phyloP scores from a whole-genome alignment of 768 basidiomycete species.

The Pleurotus citrinopileatus region DNA sequence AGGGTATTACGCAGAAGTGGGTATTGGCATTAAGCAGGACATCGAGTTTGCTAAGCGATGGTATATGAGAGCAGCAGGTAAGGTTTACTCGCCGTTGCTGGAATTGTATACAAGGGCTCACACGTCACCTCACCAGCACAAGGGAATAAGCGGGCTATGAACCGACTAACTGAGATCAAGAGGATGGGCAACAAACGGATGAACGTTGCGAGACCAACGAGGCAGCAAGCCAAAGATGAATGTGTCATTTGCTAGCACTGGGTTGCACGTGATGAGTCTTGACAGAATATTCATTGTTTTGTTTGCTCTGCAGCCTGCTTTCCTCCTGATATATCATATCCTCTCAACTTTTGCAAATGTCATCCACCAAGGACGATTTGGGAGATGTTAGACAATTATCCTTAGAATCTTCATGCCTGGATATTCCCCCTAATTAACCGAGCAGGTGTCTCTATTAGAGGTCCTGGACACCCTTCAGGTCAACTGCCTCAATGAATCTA shows the following conservation, averaged over 20 bases:
- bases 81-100: slow-evolving; percentile 20
- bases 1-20: slow-evolving; percentile 96
- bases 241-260: slow-evolving; percentile 70
- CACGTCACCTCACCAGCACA: slow-evolving; percentile 66
- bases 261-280: slow-evolving; percentile 8
- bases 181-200: slow-evolving; percentile 78
- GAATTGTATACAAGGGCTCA: not conserved
- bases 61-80: slow-evolving; percentile 99
- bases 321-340: too few relatives aligned
- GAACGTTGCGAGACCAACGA: slow-evolving; percentile 81
- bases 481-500: slow-evolving; percentile 68
- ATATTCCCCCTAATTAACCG: not conserved
- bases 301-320: too few relatives aligned
- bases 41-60: slow-evolving; percentile 94
- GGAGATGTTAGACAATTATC: slow-evolving; percentile 18
- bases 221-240: slow-evolving; percentile 92
- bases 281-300: too few relatives aligned
- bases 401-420: too few relatives aligned
- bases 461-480: slow-evolving; percentile 57
- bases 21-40: slow-evolving; percentile 96
- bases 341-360: not conserved
- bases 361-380: slow-evolving; percentile 9
- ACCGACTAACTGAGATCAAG: slow-evolving; percentile 92
- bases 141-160: slow-evolving; percentile 98
- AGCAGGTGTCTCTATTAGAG: slow-evolving; percentile 52